A percentile compares a stretch with the other conserved stretches of the same genome.
These are phyloP conservation scores for Didymella keratinophila DNA, from an alignment of 2,329 filamentous ascomycete genomes.

Conservation along the genomic window DNA sequence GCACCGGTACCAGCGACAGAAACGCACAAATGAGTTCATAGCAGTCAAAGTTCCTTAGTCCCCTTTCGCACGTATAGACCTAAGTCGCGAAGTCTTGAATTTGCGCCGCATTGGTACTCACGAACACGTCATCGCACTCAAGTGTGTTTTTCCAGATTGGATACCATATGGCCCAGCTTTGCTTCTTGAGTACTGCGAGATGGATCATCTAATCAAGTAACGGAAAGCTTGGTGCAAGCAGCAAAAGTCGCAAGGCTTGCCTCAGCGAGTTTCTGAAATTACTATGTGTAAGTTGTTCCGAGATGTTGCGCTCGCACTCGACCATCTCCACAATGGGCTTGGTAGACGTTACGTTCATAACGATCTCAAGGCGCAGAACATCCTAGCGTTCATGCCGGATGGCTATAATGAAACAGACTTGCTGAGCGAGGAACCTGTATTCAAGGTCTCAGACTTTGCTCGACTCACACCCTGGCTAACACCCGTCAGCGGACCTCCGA, in stretches of 20 bases:
- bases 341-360: conserved; percentile 72
- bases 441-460: conserved; percentile 37
- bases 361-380: conserved; percentile 78
- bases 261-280: conserved; percentile 25
- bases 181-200: conserved; percentile 29
- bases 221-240: conserved; percentile 5
- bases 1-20: conserved; percentile 1
- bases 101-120: conserved; percentile 3
- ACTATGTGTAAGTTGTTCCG: conserved; percentile 39
- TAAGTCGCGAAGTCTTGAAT: conserved; percentile 1
- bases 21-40: not conserved
- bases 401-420: not conserved
- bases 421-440: conserved; percentile 29
- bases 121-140: conserved; percentile 7
- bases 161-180: conserved; percentile 25
- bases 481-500: not conserved
- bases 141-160: conserved; percentile 12
- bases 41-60: conserved; percentile 10
- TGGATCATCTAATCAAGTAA: conserved; percentile 29
- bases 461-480: conserved; percentile 20
- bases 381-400: not conserved
- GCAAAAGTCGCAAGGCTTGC: conserved; percentile 1
- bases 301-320: conserved; percentile 34
- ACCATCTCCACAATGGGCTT: conserved; percentile 32
- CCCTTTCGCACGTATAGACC: not conserved